Evolutionary conservation across 2,329 filamentous ascomycete species (phyloP).

Genomic region (Penicillium sp.): DNA sequence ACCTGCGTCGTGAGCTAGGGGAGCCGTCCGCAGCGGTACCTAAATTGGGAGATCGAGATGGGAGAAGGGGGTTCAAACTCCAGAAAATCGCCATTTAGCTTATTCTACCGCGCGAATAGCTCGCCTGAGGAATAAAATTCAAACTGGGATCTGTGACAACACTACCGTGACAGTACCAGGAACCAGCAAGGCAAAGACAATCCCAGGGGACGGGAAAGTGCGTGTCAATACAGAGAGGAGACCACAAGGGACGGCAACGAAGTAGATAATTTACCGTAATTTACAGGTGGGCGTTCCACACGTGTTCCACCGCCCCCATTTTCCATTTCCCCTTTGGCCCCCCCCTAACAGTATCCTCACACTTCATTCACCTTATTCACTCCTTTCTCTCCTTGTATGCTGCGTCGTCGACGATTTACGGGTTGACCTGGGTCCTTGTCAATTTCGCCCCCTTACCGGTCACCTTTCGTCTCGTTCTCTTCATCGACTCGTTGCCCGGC

Average conservation of each 20-base stretch:
- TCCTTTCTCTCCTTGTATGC: constrained; percentile 22
- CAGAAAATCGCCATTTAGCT: not conserved
- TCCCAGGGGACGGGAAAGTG: not conserved
- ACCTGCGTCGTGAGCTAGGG: not conserved
- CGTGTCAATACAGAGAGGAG: not conserved
- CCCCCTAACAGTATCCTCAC: constrained; percentile 10
- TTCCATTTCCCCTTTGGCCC: constrained; percentile 3
- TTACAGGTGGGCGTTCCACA: constrained; percentile 6
- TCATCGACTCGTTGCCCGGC: constrained; percentile 1
- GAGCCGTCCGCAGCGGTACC: not conserved
- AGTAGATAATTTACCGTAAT: constrained; percentile 10
- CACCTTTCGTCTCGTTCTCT: constrained; percentile 4
- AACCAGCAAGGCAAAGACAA: not conserved
- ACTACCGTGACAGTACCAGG: not conserved
- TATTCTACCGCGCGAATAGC: too few relatives aligned
- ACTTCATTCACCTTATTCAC: constrained; percentile 25
- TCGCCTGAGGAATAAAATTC: too few relatives aligned
- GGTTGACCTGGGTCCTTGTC: constrained; percentile 22
- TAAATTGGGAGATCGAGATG: not conserved
- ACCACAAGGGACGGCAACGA: not conserved
- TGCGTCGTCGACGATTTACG: constrained; percentile 14
- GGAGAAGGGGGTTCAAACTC: too few relatives aligned
- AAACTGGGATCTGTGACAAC: not conserved
- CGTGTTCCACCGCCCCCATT: constrained; percentile 22
- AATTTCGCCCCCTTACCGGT: constrained; percentile 24